Conservation (phyloP, 441 rosid species). For the Kokia cookei region DNA sequence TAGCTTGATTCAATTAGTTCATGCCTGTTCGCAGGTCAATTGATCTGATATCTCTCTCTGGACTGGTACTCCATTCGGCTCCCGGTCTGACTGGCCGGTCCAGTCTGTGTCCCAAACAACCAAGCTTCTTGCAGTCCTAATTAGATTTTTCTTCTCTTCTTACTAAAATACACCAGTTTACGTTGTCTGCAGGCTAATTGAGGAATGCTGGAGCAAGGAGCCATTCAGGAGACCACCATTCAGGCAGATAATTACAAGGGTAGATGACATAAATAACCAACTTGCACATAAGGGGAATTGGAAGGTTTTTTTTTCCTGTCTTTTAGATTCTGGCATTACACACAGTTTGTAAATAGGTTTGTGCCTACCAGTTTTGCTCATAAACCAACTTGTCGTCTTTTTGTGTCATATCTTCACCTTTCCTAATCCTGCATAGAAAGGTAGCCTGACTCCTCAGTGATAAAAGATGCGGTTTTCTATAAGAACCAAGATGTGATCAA, state of each 20-base stretch:
- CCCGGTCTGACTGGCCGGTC: too few relatives aligned
- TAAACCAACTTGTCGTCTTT: not conserved
- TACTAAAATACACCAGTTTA: not conserved
- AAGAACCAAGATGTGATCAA: too few relatives aligned
- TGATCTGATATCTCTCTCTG: too few relatives aligned
- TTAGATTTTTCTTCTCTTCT: not conserved
- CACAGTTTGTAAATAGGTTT: not conserved
- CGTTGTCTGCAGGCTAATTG: slow-evolving; percentile 40
- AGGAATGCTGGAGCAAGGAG: slow-evolving; percentile 65
- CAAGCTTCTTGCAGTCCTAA: not conserved
- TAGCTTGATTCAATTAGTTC: too few relatives aligned
- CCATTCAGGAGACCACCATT: slow-evolving; percentile 64
- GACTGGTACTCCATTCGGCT: too few relatives aligned
- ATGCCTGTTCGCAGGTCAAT: too few relatives aligned
- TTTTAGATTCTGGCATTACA: not conserved
- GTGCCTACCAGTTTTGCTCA: slow-evolving; percentile 1
- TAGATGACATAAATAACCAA: slow-evolving; percentile 40
- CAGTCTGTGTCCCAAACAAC: too few relatives aligned
- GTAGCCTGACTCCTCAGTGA: not conserved
- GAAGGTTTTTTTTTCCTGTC: slow-evolving; percentile 34
- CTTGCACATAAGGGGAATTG: slow-evolving; percentile 34
- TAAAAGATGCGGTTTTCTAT: not conserved
- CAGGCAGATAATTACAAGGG: slow-evolving; percentile 42
- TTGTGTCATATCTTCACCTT: not conserved
- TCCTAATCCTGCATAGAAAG: not conserved